Evolutionary conservation across 345 rosid species (phyloP).

Genomic region (Salix caprea): DNA sequence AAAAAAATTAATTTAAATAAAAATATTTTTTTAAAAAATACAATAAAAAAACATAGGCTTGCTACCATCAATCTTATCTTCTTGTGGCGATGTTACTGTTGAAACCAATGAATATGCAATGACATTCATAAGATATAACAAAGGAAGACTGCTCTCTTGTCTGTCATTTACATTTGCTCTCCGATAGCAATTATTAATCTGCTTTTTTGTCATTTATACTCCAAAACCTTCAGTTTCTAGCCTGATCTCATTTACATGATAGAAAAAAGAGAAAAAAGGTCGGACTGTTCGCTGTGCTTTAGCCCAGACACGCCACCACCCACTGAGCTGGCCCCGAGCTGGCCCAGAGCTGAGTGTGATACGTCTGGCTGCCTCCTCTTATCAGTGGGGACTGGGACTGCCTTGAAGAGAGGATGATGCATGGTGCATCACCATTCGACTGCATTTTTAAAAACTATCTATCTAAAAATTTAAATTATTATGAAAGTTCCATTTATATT

Average conservation of each 20-base stretch:
- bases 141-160: background rate
- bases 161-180: background rate
- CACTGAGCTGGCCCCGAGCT: background rate
- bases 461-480: no score
- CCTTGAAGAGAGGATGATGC: no score
- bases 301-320: background rate
- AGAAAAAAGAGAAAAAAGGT: no score
- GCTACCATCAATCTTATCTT: background rate
- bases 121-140: no score
- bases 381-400: background rate
- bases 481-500: rapidly evolving
- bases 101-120: background rate
- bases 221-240: background rate
- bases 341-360: background rate
- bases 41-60: no score
- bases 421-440: background rate
- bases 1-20: no score
- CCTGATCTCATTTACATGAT: no score
- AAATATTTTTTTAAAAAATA: no score
- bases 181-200: no score
- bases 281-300: background rate
- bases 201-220: background rate
- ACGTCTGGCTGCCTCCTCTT: background rate
- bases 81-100: background rate
- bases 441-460: no score